Evolutionary conservation across 768 basidiomycete species (phyloP).

Genomic region (Boletus fagicola): DNA sequence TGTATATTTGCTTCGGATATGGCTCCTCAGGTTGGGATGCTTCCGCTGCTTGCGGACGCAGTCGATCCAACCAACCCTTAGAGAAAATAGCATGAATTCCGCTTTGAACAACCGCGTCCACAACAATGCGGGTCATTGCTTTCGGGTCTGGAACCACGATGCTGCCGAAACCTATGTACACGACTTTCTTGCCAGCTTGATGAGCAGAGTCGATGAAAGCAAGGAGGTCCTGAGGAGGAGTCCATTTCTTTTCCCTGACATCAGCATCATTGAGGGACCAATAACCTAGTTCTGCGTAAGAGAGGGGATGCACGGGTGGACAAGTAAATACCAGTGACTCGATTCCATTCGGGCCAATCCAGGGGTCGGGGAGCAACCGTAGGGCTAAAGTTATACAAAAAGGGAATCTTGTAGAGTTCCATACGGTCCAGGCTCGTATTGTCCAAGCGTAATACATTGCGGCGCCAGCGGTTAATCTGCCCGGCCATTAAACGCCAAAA

Average conservation of each 20-base stretch:
- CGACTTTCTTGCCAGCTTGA: background rate
- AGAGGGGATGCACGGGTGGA: background rate
- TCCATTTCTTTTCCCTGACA: background rate
- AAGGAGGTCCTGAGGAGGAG: background rate
- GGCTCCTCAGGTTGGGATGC: background rate
- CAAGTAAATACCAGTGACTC: background rate
- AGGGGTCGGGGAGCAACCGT: background rate
- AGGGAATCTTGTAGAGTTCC: background rate
- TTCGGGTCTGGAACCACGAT: background rate
- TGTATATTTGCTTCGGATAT: no score
- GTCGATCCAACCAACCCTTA: background rate
- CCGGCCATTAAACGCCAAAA: background rate
- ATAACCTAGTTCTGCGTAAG: background rate
- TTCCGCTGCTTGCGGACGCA: background rate
- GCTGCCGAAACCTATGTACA: background rate
- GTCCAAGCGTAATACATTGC: background rate
- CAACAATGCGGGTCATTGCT: background rate
- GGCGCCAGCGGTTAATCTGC: background rate
- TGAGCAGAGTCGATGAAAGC: background rate
- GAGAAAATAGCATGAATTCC: background rate
- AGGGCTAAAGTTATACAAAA: background rate
- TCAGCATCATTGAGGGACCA: background rate
- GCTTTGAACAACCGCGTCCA: background rate
- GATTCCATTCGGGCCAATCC: background rate
- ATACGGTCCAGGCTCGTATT: background rate